Percentiles rank a stretch among this genome's conserved stretches.
Conservation (phyloP, 2,329 filamentous ascomycete species). For the Fusarium duplospermum region DNA sequence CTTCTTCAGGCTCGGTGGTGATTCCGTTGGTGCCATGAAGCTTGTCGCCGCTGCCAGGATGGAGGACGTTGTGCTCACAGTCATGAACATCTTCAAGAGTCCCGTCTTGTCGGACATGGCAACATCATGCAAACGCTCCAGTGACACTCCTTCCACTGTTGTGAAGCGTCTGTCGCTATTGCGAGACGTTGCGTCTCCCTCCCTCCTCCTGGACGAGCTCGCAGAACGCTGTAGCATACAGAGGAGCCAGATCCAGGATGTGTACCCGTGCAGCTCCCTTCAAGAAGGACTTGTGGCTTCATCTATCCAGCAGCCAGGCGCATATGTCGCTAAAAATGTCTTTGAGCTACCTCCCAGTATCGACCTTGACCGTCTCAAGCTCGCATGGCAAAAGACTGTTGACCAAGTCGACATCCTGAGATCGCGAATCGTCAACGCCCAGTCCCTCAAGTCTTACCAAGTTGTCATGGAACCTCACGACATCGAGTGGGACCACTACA, state of each 20-base stretch:
- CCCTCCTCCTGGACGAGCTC: slow-evolving; percentile 18
- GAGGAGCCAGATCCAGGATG: slow-evolving; percentile 16
- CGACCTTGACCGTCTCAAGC: slow-evolving; percentile 18
- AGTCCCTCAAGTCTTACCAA: slow-evolving; percentile 32
- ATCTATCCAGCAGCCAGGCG: slow-evolving; percentile 28
- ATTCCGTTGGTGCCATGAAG: slow-evolving; percentile 44
- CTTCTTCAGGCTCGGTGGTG: slow-evolving; percentile 59
- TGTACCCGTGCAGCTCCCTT: slow-evolving; percentile 32
- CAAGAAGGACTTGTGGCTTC: slow-evolving; percentile 36
- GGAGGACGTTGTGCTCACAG: slow-evolving; percentile 23
- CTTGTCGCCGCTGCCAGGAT: slow-evolving; percentile 32
- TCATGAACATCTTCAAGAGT: slow-evolving; percentile 26
- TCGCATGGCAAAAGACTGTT: slow-evolving; percentile 38
- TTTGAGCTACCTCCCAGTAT: slow-evolving; percentile 25
- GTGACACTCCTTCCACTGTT: not conserved
- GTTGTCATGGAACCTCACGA: slow-evolving; percentile 16
- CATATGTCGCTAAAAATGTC: slow-evolving; percentile 36
- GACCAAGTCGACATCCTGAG: slow-evolving; percentile 37
- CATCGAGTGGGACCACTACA: slow-evolving; percentile 20
- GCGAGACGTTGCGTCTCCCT: not conserved
- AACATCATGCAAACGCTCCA: not conserved
- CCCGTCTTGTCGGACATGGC: slow-evolving; percentile 29
- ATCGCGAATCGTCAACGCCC: slow-evolving; percentile 37
- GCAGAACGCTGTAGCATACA: slow-evolving; percentile 18
- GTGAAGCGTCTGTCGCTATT: slow-evolving; percentile 19